A percentile compares a stretch with the other conserved stretches of the same genome.
phyloP scores from a whole-genome alignment of 352 stramenopile species.

The Phytopythium mirpurense region DNA sequence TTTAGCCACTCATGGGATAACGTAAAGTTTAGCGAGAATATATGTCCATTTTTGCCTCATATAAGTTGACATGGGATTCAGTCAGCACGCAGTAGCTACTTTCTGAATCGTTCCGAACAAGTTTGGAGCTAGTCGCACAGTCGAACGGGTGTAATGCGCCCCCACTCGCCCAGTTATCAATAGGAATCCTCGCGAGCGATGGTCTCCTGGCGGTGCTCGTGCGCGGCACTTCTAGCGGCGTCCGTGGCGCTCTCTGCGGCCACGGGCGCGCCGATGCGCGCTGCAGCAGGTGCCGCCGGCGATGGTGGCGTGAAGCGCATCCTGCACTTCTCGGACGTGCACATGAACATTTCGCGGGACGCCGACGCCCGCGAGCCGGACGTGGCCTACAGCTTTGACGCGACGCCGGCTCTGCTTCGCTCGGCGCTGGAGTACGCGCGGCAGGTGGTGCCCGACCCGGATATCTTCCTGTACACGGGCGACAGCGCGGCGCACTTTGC shows the following conservation, averaged over 20 bases:
- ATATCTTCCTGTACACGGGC: constrained; percentile 66
- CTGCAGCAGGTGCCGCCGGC: background rate
- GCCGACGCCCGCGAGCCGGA: constrained; percentile 17
- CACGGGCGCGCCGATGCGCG: background rate
- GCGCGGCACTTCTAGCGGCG: constrained; percentile 1
- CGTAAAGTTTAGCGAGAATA: background rate
- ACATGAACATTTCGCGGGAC: constrained; percentile 41
- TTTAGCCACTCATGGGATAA: constrained; percentile 6
- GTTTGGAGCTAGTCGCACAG: too few species aligned
- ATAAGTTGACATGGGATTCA: background rate
- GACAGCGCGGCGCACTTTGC: constrained; percentile 43
- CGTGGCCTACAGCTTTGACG: constrained; percentile 26
- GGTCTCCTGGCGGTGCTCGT: constrained; percentile 4
- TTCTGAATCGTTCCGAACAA: too few species aligned
- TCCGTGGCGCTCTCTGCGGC: background rate
- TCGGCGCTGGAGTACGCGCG: constrained; percentile 46
- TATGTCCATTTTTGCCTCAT: background rate
- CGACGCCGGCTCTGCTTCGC: constrained; percentile 21
- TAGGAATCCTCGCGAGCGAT: background rate
- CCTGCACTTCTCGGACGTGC: constrained; percentile 65
- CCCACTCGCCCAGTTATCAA: background rate
- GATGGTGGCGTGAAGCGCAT: constrained; percentile 17
- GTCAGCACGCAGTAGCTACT: background rate
- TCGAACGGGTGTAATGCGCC: too few species aligned
- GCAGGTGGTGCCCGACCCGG: constrained; percentile 34